Conservation (phyloP, 75 land plant species). For the Cryptomeria japonica region DNA sequence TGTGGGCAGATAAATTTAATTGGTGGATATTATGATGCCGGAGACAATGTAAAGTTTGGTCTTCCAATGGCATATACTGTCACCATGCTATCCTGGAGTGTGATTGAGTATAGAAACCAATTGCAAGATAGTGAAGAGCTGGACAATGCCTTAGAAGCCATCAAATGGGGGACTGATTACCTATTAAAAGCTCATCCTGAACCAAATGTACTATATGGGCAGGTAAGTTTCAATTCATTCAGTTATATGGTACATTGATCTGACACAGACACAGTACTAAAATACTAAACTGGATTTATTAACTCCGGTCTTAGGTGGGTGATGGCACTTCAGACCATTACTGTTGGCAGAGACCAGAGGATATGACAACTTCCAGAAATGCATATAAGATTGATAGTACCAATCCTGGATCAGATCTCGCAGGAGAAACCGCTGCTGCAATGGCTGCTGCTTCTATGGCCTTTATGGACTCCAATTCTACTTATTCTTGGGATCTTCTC, state of each 20-base stretch:
- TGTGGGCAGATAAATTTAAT: constrained; percentile 41
- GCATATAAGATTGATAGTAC: constrained; percentile 49
- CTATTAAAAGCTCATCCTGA: constrained; percentile 56
- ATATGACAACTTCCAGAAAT: constrained; percentile 54
- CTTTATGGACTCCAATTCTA: constrained; percentile 51
- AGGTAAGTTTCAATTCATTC: constrained; percentile 26
- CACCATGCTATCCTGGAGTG: constrained; percentile 67
- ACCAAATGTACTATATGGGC: constrained; percentile 51
- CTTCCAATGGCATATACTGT: constrained; percentile 64
- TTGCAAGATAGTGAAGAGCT: constrained; percentile 37
- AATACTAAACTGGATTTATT: background rate
- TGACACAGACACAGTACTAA: background rate
- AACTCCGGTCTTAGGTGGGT: constrained; percentile 34
- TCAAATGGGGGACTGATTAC: constrained; percentile 67
- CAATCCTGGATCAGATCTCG: constrained; percentile 73
- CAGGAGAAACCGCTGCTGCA: constrained; percentile 87
- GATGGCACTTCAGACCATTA: constrained; percentile 55
- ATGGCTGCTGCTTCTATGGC: constrained; percentile 87
- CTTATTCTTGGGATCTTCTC: constrained; percentile 65
- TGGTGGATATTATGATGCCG: constrained; percentile 68
- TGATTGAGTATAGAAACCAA: constrained; percentile 44
- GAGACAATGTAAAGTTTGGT: constrained; percentile 64
- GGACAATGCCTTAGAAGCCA: constrained; percentile 45
- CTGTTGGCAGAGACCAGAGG: constrained; percentile 70
- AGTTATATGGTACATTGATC: background rate